Evolutionary conservation across 176 grass and related monocot species (phyloP).

Genomic region (Metroxylon sagu): DNA sequence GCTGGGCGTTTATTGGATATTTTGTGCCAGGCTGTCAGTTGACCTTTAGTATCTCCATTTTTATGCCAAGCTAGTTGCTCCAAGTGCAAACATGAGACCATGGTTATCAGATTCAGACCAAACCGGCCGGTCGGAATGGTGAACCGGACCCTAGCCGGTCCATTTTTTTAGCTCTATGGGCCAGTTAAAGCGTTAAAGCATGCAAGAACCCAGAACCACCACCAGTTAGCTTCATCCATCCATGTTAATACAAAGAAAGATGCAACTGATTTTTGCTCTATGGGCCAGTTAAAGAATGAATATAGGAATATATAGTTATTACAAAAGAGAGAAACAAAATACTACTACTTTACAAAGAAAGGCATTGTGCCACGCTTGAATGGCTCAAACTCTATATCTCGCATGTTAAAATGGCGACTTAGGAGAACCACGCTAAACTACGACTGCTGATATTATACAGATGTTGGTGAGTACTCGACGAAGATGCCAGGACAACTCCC

Average conservation of each 20-base stretch:
- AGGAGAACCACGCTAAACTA: slow-evolving; percentile 5
- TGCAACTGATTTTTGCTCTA: slow-evolving; percentile 27
- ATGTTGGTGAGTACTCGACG: neutral
- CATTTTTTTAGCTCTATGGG: too few relatives aligned
- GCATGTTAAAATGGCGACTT: slow-evolving; percentile 25
- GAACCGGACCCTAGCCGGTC: too few relatives aligned
- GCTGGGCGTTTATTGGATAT: too few relatives aligned
- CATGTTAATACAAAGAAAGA: slow-evolving; percentile 3
- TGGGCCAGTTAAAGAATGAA: slow-evolving; percentile 69
- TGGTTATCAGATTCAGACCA: too few relatives aligned
- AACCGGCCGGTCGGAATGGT: too few relatives aligned
- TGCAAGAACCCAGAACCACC: neutral
- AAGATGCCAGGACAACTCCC: slow-evolving; percentile 9
- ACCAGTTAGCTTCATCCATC: neutral
- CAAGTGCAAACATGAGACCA: too few relatives aligned
- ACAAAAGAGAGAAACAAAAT: slow-evolving; percentile 29
- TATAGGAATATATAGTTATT: slow-evolving; percentile 36
- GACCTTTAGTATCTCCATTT: too few relatives aligned
- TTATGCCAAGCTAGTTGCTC: too few relatives aligned
- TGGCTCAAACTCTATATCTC: slow-evolving; percentile 40
- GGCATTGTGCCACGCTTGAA: slow-evolving; percentile 34
- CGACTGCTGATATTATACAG: slow-evolving; percentile 33
- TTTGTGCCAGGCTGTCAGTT: too few relatives aligned
- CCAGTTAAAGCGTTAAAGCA: neutral
- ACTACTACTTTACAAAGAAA: slow-evolving; percentile 89